Evolutionary conservation across 345 rosid genomes (phyloP).

Genomic region (Garcia nutans): DNA sequence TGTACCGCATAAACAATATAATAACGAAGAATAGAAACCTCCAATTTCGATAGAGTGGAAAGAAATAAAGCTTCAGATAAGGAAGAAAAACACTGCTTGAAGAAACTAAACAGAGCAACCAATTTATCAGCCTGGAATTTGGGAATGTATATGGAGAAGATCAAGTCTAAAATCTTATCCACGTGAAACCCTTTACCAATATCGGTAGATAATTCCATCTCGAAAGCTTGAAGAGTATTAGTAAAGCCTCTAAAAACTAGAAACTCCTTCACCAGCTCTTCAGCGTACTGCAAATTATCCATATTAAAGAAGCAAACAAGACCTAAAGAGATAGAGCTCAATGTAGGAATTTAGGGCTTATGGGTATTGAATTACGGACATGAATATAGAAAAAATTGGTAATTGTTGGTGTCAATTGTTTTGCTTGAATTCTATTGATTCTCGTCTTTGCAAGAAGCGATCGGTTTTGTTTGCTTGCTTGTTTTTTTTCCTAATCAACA

Average conservation of each 20-base stretch:
- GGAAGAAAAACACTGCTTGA: slow-evolving; percentile 54
- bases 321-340: slow-evolving; percentile 1
- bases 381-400: neutral
- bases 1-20: slow-evolving; percentile 49
- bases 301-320: slow-evolving; percentile 20
- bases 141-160: slow-evolving; percentile 56
- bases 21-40: slow-evolving; percentile 47
- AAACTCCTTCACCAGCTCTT: slow-evolving; percentile 68
- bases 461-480: neutral
- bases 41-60: slow-evolving; percentile 48
- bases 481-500: neutral
- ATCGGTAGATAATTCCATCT: slow-evolving; percentile 55
- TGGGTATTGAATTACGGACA: neutral
- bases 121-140: slow-evolving; percentile 54
- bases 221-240: slow-evolving; percentile 53
- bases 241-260: slow-evolving; percentile 70
- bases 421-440: neutral
- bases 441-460: neutral
- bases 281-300: slow-evolving; percentile 73
- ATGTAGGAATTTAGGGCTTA: neutral
- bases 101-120: slow-evolving; percentile 45
- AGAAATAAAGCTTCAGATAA: slow-evolving; percentile 34
- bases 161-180: slow-evolving; percentile 53
- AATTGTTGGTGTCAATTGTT: neutral
- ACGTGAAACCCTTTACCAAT: slow-evolving; percentile 63